A percentile compares a stretch with the other conserved stretches of the same genome.
Conservation (phyloP, 306 rosid genomes). For the Cyamopsis tetragonoloba region DNA sequence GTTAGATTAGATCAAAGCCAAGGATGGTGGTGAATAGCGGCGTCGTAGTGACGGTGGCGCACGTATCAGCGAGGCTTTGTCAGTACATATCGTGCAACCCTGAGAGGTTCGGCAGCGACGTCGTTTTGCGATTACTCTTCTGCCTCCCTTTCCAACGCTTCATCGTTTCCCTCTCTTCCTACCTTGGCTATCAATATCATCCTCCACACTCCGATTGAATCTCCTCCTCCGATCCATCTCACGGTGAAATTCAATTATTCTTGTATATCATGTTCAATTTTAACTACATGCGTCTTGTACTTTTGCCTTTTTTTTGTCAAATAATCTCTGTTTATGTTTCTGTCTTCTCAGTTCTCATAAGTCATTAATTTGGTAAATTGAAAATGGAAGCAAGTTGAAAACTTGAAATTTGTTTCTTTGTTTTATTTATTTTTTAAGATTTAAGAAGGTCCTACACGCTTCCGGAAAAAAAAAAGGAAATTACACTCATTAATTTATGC, state of each 20-base stretch:
- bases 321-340: not conserved
- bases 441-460: no score
- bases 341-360: no score
- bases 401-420: no score
- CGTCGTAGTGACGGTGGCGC: slow-evolving; percentile 54
- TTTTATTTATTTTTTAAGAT: no score
- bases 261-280: not conserved
- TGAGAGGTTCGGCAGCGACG: slow-evolving; percentile 45
- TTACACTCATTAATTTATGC: no score
- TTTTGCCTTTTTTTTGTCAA: no score
- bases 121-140: slow-evolving; percentile 59
- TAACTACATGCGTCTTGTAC: no score
- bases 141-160: slow-evolving; percentile 49
- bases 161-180: slow-evolving; percentile 36
- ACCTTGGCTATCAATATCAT: slow-evolving; percentile 20
- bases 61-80: slow-evolving; percentile 49
- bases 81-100: slow-evolving; percentile 90
- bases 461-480: no score
- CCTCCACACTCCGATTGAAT: slow-evolving; percentile 28
- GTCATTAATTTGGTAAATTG: not conserved
- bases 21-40: slow-evolving; percentile 71
- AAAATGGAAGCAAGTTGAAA: not conserved
- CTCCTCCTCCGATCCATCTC: no score
- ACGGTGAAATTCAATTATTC: not conserved
- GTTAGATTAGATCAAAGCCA: not conserved